phyloP scores from a whole-genome alignment of 129 eudicot species.

The Lactuca saligna region DNA sequence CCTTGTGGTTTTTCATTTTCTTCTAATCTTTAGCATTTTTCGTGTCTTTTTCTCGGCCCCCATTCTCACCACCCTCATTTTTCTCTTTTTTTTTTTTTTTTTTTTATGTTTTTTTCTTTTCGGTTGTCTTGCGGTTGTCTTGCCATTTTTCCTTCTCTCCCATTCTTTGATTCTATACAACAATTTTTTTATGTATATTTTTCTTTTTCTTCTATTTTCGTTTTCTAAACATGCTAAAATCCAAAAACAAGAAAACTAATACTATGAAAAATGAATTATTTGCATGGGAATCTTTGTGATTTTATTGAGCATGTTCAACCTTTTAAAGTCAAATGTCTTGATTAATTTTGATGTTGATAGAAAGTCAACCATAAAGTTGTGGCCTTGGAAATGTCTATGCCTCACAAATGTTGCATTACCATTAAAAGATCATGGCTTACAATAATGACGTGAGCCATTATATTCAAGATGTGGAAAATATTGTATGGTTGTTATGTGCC shows the following conservation, averaged over 20 bases:
- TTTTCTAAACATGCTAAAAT: not conserved
- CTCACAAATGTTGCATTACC: conserved; percentile 13
- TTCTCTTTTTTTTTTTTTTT: conserved; percentile 35
- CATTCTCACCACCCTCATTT: conserved; percentile 16
- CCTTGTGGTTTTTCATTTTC: conserved; percentile 33
- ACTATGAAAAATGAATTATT: not conserved
- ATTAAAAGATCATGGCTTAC: not conserved
- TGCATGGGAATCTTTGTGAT: conserved; percentile 1
- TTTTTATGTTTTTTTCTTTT: too few species aligned
- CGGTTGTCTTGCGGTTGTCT: conserved; percentile 25
- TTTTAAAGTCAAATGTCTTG: conserved; percentile 10
- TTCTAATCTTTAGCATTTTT: conserved; percentile 35
- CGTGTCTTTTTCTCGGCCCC: conserved; percentile 26
- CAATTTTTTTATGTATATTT: not conserved
- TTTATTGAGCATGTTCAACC: not conserved
- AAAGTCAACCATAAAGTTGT: conserved; percentile 21
- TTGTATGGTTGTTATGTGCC: not conserved
- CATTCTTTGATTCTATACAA: conserved; percentile 27
- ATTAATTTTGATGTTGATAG: conserved; percentile 9
- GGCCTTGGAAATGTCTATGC: conserved; percentile 11
- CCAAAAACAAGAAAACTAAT: conserved; percentile 1
- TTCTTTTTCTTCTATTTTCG: not conserved
- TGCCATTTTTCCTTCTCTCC: conserved; percentile 45
- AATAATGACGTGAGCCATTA: not conserved
- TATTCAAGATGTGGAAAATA: not conserved